Conservation (phyloP, 352 stramenopile species). For the Phytophthora kernoviae region DNA sequence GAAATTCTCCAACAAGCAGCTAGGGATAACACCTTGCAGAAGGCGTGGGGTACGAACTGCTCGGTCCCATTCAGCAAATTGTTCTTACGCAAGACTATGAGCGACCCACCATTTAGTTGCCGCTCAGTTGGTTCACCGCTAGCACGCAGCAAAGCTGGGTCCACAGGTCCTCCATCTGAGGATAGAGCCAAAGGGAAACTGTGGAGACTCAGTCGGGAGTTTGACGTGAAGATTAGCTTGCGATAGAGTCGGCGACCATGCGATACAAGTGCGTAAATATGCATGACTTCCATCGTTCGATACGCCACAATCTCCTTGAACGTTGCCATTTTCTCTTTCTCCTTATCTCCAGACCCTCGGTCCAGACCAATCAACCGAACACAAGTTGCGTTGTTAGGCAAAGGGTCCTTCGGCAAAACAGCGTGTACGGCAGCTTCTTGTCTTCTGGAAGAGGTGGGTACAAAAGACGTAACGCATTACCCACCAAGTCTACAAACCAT, state of each 20-base stretch:
- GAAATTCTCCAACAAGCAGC: slow-evolving; percentile 95
- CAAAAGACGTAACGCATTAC: slow-evolving; percentile 57
- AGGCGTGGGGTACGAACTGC: slow-evolving; percentile 93
- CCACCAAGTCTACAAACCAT: slow-evolving; percentile 79
- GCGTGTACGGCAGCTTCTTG: slow-evolving; percentile 80
- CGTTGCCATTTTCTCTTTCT: slow-evolving; percentile 83
- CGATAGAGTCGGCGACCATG: slow-evolving; percentile 96
- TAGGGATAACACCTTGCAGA: slow-evolving; percentile 94
- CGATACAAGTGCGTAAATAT: slow-evolving; percentile 97
- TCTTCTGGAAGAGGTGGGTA: slow-evolving; percentile 79
- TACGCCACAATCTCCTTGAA: slow-evolving; percentile 99
- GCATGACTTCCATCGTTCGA: slow-evolving; percentile 89
- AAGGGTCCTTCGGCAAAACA: slow-evolving; percentile 71
- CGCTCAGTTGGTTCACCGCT: slow-evolving; percentile 73
- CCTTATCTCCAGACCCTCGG: slow-evolving; percentile 72
- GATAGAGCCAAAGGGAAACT: slow-evolving; percentile 84
- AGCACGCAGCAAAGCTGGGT: slow-evolving; percentile 61
- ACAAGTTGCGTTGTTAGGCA: slow-evolving; percentile 45
- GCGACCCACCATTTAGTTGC: slow-evolving; percentile 69
- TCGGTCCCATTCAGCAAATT: slow-evolving; percentile 70
- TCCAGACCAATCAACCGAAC: slow-evolving; percentile 74
- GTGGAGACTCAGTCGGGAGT: slow-evolving; percentile 93
- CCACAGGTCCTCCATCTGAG: slow-evolving; percentile 60
- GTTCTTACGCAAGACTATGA: slow-evolving; percentile 91
- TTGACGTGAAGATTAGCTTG: slow-evolving; percentile 97